Percentiles rank a stretch among this genome's conserved stretches.
Evolutionary conservation across 2,329 filamentous ascomycete species (phyloP).

Genomic region (Acrocalymma vagum): DNA sequence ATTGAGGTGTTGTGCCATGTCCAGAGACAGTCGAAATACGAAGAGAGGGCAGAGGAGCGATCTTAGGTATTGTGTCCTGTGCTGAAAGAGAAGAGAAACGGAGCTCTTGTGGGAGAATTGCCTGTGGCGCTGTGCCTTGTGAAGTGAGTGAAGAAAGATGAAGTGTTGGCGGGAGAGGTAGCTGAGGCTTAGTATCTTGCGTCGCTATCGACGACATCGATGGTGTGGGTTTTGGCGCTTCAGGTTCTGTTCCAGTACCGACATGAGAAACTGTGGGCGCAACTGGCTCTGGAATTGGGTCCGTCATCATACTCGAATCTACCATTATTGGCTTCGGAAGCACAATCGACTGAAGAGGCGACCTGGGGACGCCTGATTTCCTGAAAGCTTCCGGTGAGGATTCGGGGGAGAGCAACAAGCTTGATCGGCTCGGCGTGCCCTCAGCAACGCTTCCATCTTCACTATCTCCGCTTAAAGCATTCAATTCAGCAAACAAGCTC

Average conservation of each 20-base stretch:
- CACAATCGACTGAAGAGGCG: conserved; percentile 28
- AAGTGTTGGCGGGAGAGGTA: conserved; percentile 21
- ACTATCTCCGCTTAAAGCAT: conserved; percentile 78
- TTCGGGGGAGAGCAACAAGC: conserved; percentile 38
- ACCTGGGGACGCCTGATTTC: conserved; percentile 27
- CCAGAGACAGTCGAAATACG: conserved; percentile 28
- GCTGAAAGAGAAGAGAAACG: conserved; percentile 28
- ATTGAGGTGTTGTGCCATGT: conserved; percentile 31
- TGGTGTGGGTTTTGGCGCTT: conserved; percentile 21
- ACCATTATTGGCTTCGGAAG: conserved; percentile 58
- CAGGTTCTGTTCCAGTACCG: too few species aligned
- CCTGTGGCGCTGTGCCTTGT: conserved; percentile 31
- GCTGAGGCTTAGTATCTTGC: conserved; percentile 35
- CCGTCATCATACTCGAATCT: conserved; percentile 70
- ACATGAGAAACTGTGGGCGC: too few species aligned
- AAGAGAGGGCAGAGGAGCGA: conserved; percentile 18
- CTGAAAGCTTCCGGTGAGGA: conserved; percentile 39
- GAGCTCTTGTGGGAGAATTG: conserved; percentile 22
- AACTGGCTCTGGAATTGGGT: conserved; percentile 56
- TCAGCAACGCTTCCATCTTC: conserved; percentile 56
- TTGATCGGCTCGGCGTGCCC: conserved; percentile 45
- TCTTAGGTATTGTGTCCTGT: conserved; percentile 33
- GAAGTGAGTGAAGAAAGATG: conserved; percentile 29
- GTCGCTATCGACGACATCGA: conserved; percentile 37
- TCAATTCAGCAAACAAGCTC: conserved; percentile 90